These are phyloP conservation scores for Pistacia vera DNA, from an alignment of 345 rosid genomes.

Conservation along the genomic window DNA sequence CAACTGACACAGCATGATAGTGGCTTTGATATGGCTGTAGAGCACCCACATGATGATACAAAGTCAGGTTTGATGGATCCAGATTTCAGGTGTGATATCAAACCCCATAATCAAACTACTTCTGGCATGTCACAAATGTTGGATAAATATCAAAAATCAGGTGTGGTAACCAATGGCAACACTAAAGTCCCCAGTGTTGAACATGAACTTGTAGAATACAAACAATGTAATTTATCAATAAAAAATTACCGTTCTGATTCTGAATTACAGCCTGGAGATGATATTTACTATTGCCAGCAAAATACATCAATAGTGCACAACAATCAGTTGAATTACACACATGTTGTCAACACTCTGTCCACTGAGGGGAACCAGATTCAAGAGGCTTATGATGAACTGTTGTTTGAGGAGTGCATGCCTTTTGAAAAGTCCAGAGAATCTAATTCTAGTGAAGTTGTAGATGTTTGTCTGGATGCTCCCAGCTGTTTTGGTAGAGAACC, in stretches of 20 bases:
- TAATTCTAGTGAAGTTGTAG: constrained; percentile 19
- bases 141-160: constrained; percentile 22
- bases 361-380: constrained; percentile 27
- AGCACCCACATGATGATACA: constrained; percentile 23
- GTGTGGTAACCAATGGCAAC: constrained; percentile 22
- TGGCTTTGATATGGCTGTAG: constrained; percentile 25
- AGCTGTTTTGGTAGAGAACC: constrained; percentile 18
- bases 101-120: constrained; percentile 33
- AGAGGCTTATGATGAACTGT: constrained; percentile 20
- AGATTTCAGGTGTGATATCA: constrained; percentile 25
- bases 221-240: constrained; percentile 11
- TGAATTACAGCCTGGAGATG: constrained; percentile 27
- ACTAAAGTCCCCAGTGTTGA: constrained; percentile 21
- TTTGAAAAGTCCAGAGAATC: constrained; percentile 22
- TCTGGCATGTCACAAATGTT: constrained; percentile 23
- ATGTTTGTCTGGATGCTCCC: constrained; percentile 16
- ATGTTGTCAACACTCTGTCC: constrained; percentile 18
- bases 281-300: constrained; percentile 17
- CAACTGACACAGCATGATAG: constrained; percentile 27
- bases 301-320: constrained; percentile 21
- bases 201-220: constrained; percentile 19
- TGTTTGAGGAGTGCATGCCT: constrained; percentile 20
- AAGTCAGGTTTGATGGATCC: constrained; percentile 13
- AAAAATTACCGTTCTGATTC: constrained; percentile 1
- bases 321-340: constrained; percentile 18